phyloP scores from a whole-genome alignment of 2,329 filamentous ascomycete genomes.

The Aspergillus fijiensis region DNA sequence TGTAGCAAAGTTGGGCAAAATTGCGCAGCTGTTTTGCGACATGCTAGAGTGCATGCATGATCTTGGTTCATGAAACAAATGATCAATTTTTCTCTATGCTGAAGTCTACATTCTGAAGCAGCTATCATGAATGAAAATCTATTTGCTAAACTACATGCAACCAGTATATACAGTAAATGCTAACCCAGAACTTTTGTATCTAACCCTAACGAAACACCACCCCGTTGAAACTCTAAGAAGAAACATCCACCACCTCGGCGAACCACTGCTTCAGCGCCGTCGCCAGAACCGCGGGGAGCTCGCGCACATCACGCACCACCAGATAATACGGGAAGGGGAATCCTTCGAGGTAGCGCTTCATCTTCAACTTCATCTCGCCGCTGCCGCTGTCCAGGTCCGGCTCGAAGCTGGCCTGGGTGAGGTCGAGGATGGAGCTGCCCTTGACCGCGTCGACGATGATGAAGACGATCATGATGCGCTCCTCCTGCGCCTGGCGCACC shows the following conservation, averaged over 20 bases:
- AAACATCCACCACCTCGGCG: constrained; percentile 62
- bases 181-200: neutral
- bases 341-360: constrained; percentile 87
- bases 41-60: too few relatives aligned
- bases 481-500: constrained; percentile 83
- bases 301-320: constrained; percentile 86
- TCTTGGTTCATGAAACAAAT: too few relatives aligned
- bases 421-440: constrained; percentile 68
- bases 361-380: constrained; percentile 67
- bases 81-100: too few relatives aligned
- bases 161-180: neutral
- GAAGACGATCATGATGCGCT: constrained; percentile 97
- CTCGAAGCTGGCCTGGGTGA: constrained; percentile 83
- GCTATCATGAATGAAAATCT: neutral
- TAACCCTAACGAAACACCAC: too few relatives aligned
- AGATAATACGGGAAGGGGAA: constrained; percentile 98
- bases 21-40: too few relatives aligned
- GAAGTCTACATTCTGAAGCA: too few relatives aligned
- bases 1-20: too few relatives aligned
- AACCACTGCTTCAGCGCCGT: constrained; percentile 95
- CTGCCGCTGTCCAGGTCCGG: constrained; percentile 58
- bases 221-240: constrained; percentile 25
- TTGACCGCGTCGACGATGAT: constrained; percentile 79
- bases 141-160: neutral
- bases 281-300: constrained; percentile 84